A percentile compares a stretch with the other conserved stretches of the same genome.
These are phyloP conservation scores for Aureobasidium pullulans DNA, from an alignment of 2,329 filamentous ascomycete species.

Conservation along the genomic window DNA sequence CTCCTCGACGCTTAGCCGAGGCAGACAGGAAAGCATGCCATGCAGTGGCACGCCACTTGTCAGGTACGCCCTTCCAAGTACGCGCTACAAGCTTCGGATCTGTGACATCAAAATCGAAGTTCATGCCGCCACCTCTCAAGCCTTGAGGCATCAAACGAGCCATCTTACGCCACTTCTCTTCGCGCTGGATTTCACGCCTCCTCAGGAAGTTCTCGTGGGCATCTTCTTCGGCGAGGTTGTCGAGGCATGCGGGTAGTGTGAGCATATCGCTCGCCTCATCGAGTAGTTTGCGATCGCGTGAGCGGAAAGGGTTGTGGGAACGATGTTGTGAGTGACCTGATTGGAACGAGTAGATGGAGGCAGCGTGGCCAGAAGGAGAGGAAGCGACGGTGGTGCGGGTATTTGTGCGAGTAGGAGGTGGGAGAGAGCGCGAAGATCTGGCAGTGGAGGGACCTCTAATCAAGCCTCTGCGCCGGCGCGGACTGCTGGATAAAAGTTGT, in stretches of 20 bases:
- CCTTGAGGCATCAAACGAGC: constrained; percentile 40
- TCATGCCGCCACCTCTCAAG: constrained; percentile 51
- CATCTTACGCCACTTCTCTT: constrained; percentile 64
- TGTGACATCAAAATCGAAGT: constrained; percentile 71
- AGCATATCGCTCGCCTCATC: constrained; percentile 60
- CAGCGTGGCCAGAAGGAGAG: constrained; percentile 13
- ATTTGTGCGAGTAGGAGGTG: constrained; percentile 20
- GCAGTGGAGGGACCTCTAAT: constrained; percentile 43
- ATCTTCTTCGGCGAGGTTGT: constrained; percentile 38
- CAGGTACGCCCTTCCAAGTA: constrained; percentile 97
- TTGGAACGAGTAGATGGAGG: constrained; percentile 32
- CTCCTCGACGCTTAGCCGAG: constrained; percentile 61
- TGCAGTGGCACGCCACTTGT: constrained; percentile 85
- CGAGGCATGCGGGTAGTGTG: constrained; percentile 48
- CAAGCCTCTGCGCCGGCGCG: constrained; percentile 43
- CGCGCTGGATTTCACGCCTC: constrained; percentile 53
- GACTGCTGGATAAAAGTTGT: constrained; percentile 48
- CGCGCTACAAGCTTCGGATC: constrained; percentile 76
- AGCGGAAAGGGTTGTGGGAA: constrained; percentile 35
- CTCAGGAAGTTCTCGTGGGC: constrained; percentile 42
- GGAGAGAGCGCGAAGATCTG: constrained; percentile 33
- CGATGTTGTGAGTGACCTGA: constrained; percentile 26
- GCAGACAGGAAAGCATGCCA: constrained; percentile 89
- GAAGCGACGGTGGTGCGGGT: constrained; percentile 27
- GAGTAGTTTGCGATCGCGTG: constrained; percentile 45